Base-by-base conservation (phyloP, 169 alveolate genomes). In the Plasmodium ovale region DNA sequence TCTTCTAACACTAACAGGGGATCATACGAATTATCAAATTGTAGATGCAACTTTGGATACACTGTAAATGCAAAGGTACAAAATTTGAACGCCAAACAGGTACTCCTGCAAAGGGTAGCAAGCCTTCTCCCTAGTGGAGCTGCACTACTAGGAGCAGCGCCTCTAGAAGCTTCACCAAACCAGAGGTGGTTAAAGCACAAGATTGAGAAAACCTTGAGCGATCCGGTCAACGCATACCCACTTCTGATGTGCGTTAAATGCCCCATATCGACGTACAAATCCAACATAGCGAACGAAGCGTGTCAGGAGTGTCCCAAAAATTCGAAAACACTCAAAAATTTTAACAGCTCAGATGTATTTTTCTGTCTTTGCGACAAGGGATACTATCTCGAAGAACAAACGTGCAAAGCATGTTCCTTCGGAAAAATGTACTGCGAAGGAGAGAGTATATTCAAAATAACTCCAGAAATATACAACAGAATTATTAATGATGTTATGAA, bases 321-420 rank as follows among this genome's bases (percentile, higher is more conserved):
- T 74, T 92, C 96, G 10, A 74, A 62, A 16, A 95, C 97, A 0
- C 35, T 68, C 10, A 87, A 68, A n/a, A 27, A 14, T 31, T 53
- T 42, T 1, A 96, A 94, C 7, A 94, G 93, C 44, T 85, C 94
- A 1, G 88, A 96, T 6, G 71, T 89, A 10, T 92, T 92, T 35
- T 94, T 93, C 53, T 95, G 97, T 82, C 89, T 93, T 3, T 95
- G 97, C 64, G 70, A 87, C 16, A 92, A 93, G 33, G 97, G 97
- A 7, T 93, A 94, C 82, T 95, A 92, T 67, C 87, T 92, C 19
- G 77, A 85, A 77, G 92, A 92, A 72, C 74, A 67, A 29, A 88
- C 59, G 12, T 95, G 97, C 77, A 89, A 89, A 21, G 92, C 96
- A 0, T 95, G 97, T 72, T 85, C 93, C n/a, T 72, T 77, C 65